Conservation (phyloP, 352 stramenopile genomes). For the Phytophthora crassamura region DNA sequence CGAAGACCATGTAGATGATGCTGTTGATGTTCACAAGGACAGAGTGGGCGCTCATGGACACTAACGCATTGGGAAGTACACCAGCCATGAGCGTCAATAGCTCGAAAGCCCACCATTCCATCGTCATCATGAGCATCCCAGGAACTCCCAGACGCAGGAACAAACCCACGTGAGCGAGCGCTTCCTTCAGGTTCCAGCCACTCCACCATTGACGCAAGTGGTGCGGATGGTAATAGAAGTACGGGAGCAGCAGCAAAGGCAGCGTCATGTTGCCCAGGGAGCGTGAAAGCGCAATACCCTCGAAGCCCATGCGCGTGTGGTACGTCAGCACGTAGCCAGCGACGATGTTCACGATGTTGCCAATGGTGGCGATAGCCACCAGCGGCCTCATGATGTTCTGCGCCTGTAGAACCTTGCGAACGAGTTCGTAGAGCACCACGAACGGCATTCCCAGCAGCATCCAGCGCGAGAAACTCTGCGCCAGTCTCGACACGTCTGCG, state of each 20-base stretch:
- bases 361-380: conserved; percentile 60
- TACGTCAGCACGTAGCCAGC: conserved; percentile 75
- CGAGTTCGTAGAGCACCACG: conserved; percentile 81
- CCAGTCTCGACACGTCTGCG: conserved; percentile 53
- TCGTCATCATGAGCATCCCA: conserved; percentile 64
- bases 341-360: conserved; percentile 71
- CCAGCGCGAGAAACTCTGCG: conserved; percentile 69
- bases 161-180: conserved; percentile 42
- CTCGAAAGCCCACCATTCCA: conserved; percentile 84
- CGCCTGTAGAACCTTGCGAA: conserved; percentile 82
- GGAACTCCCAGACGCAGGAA: conserved; percentile 70
- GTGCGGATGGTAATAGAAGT: conserved; percentile 52
- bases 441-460: conserved; percentile 66
- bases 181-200: conserved; percentile 59
- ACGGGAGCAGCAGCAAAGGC: conserved; percentile 53
- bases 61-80: conserved; percentile 58
- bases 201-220: conserved; percentile 51
- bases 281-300: conserved; percentile 74
- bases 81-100: conserved; percentile 70
- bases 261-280: conserved; percentile 59
- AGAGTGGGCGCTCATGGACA: conserved; percentile 70
- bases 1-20: conserved; percentile 75
- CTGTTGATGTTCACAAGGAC: conserved; percentile 69
- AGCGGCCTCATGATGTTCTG: conserved; percentile 83
- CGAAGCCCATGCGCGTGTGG: conserved; percentile 73